Evolutionary conservation across 176 grass and related monocot genomes (phyloP).

Genomic region (Raddia guianensis): DNA sequence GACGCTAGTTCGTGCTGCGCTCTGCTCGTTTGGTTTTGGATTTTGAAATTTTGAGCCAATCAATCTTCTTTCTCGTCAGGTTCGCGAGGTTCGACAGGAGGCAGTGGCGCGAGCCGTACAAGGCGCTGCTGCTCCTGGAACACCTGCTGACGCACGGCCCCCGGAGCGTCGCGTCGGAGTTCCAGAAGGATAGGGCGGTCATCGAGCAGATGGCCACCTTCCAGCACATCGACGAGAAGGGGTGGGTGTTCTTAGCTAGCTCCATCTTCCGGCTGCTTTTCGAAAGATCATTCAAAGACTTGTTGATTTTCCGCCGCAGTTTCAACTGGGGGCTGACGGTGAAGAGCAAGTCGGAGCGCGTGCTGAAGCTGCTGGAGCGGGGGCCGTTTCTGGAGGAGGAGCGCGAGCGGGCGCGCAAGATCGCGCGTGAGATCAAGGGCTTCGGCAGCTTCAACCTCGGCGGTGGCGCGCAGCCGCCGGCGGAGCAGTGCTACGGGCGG

Average conservation of each 20-base stretch:
- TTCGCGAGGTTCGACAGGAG: constrained; percentile 67
- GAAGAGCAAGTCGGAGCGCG: constrained; percentile 73
- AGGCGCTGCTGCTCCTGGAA: constrained; percentile 80
- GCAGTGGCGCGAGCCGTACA: constrained; percentile 90
- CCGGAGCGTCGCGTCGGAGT: constrained; percentile 64
- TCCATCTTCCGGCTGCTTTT: no score
- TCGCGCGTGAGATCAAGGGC: constrained; percentile 70
- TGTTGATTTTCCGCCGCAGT: constrained; percentile 13
- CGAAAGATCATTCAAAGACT: neutral
- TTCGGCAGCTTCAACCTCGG: constrained; percentile 88
- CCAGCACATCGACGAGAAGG: constrained; percentile 83
- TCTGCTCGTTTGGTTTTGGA: neutral
- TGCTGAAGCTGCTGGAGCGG: constrained; percentile 77
- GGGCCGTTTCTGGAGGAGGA: constrained; percentile 79
- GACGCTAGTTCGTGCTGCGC: neutral
- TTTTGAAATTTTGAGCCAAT: neutral
- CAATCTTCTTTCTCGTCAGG: constrained; percentile 31
- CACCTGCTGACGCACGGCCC: constrained; percentile 88
- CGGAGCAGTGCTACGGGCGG: constrained; percentile 36
- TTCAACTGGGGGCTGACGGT: constrained; percentile 86
- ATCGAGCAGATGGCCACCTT: constrained; percentile 59
- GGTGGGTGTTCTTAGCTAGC: constrained; percentile 20
- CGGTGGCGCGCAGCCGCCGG: neutral
- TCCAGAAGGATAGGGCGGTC: constrained; percentile 53
- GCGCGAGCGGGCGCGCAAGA: constrained; percentile 64